Evolutionary conservation across 2,329 filamentous ascomycete species (phyloP).

Genomic region (Pseudogymnoascus sp.): DNA sequence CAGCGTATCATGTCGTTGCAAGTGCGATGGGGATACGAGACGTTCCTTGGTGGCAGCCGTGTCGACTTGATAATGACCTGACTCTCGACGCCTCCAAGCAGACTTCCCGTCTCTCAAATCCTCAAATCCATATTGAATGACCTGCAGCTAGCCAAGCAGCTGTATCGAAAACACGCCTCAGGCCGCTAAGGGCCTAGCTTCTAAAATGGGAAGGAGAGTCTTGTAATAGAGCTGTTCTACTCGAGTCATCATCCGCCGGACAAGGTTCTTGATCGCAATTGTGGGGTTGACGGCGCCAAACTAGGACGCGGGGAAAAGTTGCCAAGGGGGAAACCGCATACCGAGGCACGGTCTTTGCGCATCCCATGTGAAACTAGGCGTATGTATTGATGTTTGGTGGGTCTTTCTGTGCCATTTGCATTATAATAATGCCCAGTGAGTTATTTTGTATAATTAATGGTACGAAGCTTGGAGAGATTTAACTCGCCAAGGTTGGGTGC

Average conservation of each 20-base stretch:
- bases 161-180: constrained; percentile 1
- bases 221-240: not conserved
- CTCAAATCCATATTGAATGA: not conserved
- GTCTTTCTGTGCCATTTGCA: not conserved
- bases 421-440: not conserved
- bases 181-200: not conserved
- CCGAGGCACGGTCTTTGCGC: constrained; percentile 1
- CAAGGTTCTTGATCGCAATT: not conserved
- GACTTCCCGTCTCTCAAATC: not conserved
- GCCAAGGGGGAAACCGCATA: not conserved
- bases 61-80: not conserved
- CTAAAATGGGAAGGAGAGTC: not conserved
- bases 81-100: not conserved
- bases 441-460: not conserved
- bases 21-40: constrained; percentile 1
- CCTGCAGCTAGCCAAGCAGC: not conserved
- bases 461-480: not conserved
- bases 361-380: not conserved
- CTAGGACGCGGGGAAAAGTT: constrained; percentile 2
- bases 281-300: constrained; percentile 6
- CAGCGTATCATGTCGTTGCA: constrained; percentile 3
- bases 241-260: not conserved
- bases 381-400: not conserved
- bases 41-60: not conserved
- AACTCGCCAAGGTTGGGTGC: not conserved